A percentile compares a stretch with the other conserved stretches of the same genome.
Evolutionary conservation across 2,329 filamentous ascomycete species (phyloP).

Genomic region (Gaeumannomyces tritici): DNA sequence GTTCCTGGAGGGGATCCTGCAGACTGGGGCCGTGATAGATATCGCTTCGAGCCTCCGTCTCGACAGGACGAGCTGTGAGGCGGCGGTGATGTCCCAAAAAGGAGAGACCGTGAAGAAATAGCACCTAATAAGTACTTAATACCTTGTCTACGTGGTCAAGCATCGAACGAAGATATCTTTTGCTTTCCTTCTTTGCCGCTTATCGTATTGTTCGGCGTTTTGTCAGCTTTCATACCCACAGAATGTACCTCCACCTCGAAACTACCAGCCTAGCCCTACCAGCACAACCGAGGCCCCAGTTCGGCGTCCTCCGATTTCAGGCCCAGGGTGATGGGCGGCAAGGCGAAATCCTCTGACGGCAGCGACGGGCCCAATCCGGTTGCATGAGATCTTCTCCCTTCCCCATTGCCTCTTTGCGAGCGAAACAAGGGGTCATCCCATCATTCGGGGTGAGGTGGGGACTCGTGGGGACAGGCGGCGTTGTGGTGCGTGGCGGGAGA

Average conservation of each 20-base stretch:
- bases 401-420: not conserved
- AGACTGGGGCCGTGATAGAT: slow-evolving; percentile 51
- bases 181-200: not conserved
- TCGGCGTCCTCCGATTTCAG: not conserved
- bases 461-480: no score
- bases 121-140: not conserved
- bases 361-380: not conserved
- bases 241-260: no score
- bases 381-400: not conserved
- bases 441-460: not conserved
- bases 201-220: no score
- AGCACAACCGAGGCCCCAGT: not conserved
- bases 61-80: slow-evolving; percentile 26
- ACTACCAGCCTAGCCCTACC: no score
- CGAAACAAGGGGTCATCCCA: not conserved
- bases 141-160: not conserved
- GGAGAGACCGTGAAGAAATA: not conserved
- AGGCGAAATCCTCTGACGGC: no score
- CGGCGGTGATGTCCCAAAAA: not conserved
- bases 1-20: slow-evolving; percentile 67
- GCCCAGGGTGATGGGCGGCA: not conserved
- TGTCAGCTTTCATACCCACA: not conserved
- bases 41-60: slow-evolving; percentile 24
- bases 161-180: not conserved
- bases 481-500: no score